Evolutionary conservation across 306 rosid genomes (phyloP).

Genomic region (Inga oerstediana): DNA sequence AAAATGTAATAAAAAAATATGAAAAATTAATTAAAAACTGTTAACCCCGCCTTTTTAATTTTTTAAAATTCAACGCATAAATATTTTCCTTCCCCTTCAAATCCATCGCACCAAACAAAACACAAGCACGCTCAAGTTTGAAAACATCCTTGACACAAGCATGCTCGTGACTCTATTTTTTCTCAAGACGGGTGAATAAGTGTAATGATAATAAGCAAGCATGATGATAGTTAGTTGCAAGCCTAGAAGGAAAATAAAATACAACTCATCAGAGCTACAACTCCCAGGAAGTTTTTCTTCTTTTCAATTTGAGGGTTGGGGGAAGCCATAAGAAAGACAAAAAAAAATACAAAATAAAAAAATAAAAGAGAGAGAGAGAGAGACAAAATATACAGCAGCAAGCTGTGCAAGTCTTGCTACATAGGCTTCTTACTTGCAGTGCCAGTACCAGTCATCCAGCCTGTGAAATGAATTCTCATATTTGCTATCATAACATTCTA

Average conservation of each 20-base stretch:
- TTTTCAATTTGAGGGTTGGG: background rate
- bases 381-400: background rate
- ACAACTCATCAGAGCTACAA: background rate
- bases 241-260: background rate
- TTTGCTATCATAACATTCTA: slow-evolving; percentile 9
- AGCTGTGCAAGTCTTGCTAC: background rate
- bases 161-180: background rate
- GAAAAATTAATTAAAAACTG: too few species aligned
- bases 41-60: too few species aligned
- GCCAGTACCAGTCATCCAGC: background rate
- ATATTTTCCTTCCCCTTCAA: too few species aligned
- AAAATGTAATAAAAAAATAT: too few species aligned
- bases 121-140: too few species aligned
- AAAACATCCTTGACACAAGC: too few species aligned
- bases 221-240: background rate
- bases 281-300: background rate
- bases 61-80: too few species aligned
- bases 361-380: too few species aligned
- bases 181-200: background rate
- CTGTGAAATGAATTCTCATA: background rate
- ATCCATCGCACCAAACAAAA: too few species aligned
- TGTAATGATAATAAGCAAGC: background rate
- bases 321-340: background rate
- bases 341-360: too few species aligned
- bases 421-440: background rate